Percentiles rank a stretch among this genome's conserved stretches.
Conservation (phyloP, 1,284 basidiomycete genomes). For the Sanghuangporus baumii region DNA sequence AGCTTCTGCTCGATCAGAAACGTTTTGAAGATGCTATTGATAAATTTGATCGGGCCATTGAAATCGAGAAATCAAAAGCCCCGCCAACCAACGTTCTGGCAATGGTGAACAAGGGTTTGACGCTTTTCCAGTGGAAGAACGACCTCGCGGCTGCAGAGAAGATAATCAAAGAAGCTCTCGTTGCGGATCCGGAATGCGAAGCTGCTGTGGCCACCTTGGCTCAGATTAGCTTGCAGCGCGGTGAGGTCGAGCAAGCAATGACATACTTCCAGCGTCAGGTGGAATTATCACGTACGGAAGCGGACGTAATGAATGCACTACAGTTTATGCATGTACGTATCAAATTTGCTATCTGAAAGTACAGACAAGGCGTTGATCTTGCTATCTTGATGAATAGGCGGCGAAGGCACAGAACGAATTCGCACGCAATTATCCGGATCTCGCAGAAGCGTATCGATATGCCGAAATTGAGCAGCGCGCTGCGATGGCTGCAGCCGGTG, state of each 20-base stretch:
- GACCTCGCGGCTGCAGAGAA: conserved; percentile 79
- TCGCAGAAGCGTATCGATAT: conserved; percentile 38
- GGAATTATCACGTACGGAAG: conserved; percentile 86
- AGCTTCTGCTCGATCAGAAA: conserved; percentile 90
- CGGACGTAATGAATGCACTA: conserved; percentile 84
- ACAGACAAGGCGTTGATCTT: conserved; percentile 2
- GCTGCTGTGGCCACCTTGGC: conserved; percentile 95
- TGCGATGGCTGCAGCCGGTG: conserved; percentile 1
- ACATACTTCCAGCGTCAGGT: conserved; percentile 84
- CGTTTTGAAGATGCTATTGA: conserved; percentile 90
- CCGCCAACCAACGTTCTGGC: conserved; percentile 82
- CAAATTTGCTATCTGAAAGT: not conserved
- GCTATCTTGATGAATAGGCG: conserved; percentile 41
- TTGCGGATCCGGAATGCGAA: conserved; percentile 91
- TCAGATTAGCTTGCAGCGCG: conserved; percentile 90
- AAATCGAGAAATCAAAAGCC: conserved; percentile 73
- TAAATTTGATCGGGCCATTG: conserved; percentile 91
- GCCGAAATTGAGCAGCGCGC: conserved; percentile 9
- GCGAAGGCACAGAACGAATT: conserved; percentile 79
- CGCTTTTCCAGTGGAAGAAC: conserved; percentile 95
- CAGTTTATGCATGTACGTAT: conserved; percentile 76
- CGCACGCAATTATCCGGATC: conserved; percentile 74
- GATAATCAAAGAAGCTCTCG: conserved; percentile 85
- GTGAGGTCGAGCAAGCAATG: conserved; percentile 83
- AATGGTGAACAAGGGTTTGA: conserved; percentile 95